Evolutionary conservation across 2,329 filamentous ascomycete species (phyloP), one percentile per base, ranked within the genome.

Genomic region (Tolypocladium pustulatum): DNA sequence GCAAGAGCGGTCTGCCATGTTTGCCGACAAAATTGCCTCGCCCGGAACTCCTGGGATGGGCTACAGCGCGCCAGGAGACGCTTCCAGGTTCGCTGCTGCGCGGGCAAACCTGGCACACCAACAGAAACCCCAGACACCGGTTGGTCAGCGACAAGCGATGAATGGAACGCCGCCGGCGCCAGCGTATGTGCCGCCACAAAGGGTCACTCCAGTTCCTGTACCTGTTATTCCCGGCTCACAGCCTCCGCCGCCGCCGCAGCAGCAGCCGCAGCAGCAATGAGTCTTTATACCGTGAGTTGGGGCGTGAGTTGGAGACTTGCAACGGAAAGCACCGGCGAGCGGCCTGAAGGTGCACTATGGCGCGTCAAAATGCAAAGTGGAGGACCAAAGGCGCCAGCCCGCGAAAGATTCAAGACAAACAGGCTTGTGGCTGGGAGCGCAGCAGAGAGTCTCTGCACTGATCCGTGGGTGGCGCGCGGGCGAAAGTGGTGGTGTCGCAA

Each of bases 21-120:
- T 76, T 58, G 70, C 70, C 25, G 72, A 76, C 54, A 76, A 74
- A 65, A 71, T 75, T 65, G 15, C 83, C 71, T 57, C 90, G 72
- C 60, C 79, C 71, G 59, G 78, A 59, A 63, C 72, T 4, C 63
- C 70, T 0, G 72, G 72, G 22, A 65, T 76, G n/a, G 72, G 72
- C 25, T 72, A 75, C 25, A 72, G 74, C 0, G 62, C 74, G 13
- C 64, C 61, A n/a, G 61, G 68, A 54, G 71, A 72, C 57, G 64
- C 62, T 17, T 69, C 62, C 60, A 65, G 71, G 43, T 59, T 73
- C 20, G 68, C 69, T 25, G 69, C 68, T 10, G 68, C 68, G 20
- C 67, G 77, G 41, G 74, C 74, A 27, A 75, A 67, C 62, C 66
- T 67, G 65, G 71, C 63, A 61, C 70, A 62, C 63, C 69, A 68